phyloP scores from a whole-genome alignment of 2,329 filamentous ascomycete genomes.

The Ophiocordyceps sinensis region DNA sequence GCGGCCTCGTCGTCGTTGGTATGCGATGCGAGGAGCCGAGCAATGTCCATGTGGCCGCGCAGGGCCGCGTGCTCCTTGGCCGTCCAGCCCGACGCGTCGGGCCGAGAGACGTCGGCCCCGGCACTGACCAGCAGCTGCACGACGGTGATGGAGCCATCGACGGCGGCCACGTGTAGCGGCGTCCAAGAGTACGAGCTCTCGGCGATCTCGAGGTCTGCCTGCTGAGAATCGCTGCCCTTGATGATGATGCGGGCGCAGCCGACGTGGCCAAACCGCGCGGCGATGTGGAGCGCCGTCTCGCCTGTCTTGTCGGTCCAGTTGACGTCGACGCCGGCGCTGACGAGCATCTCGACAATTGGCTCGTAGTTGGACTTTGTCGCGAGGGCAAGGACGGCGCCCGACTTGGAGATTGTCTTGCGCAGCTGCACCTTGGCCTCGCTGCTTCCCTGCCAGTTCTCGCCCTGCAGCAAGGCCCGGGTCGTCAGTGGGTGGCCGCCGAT shows the following conservation, averaged over 20 bases:
- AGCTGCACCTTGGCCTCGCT: conserved; percentile 47
- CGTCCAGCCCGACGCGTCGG: conserved; percentile 86
- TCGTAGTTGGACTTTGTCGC: conserved; percentile 81
- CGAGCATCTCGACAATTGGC: conserved; percentile 71
- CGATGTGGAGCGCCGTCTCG: conserved; percentile 84
- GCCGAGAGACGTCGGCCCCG: conserved; percentile 58
- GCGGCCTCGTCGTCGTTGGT: conserved; percentile 16
- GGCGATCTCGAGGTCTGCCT: conserved; percentile 58
- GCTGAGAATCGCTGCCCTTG: conserved; percentile 53
- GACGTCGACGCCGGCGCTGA: conserved; percentile 80
- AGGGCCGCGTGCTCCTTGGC: conserved; percentile 86
- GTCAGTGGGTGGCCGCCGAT: conserved; percentile 82
- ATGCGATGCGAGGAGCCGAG: conserved; percentile 48
- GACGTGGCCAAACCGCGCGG: conserved; percentile 73
- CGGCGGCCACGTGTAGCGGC: conserved; percentile 81
- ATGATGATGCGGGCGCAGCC: conserved; percentile 69
- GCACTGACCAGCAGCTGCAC: conserved; percentile 65
- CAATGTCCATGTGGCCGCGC: conserved; percentile 74
- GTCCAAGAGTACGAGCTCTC: conserved; percentile 91
- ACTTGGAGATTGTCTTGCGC: conserved; percentile 61
- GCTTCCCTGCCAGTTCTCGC: conserved; percentile 60
- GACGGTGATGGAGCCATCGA: conserved; percentile 68
- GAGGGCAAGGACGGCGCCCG: conserved; percentile 73
- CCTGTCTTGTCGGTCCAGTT: conserved; percentile 86
- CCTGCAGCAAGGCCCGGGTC: conserved; percentile 64